A percentile compares a stretch with the other conserved stretches of the same genome.
phyloP scores from a whole-genome alignment of 2,329 filamentous ascomycete species.

The Dothiorella sarmentorum region DNA sequence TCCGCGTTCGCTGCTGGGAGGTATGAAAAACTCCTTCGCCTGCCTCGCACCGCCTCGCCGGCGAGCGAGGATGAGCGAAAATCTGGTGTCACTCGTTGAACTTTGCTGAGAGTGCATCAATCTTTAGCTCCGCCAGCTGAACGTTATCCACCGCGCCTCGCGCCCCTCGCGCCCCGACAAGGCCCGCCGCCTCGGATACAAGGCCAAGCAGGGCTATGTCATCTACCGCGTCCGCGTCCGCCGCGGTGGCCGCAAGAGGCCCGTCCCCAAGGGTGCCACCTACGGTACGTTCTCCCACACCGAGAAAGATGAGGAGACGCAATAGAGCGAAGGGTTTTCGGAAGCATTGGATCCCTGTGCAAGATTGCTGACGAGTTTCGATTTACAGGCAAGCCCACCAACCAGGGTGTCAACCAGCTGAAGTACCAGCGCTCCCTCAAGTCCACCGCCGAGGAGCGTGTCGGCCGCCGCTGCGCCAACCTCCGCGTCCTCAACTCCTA shows the following conservation, averaged over 20 bases:
- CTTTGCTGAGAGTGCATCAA: slow-evolving; percentile 99
- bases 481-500: slow-evolving; percentile 99
- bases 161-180: slow-evolving; percentile 98
- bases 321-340: background rate
- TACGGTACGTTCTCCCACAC: slow-evolving; percentile 63
- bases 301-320: background rate
- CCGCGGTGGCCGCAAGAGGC: slow-evolving; percentile 97
- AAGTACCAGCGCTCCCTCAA: slow-evolving; percentile 99
- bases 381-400: slow-evolving; percentile 92
- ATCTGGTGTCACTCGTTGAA: slow-evolving; percentile 89
- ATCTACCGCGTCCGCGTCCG: slow-evolving; percentile 99
- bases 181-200: slow-evolving; percentile 99
- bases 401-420: slow-evolving; percentile 99
- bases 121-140: slow-evolving; percentile 98
- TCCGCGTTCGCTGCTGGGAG: slow-evolving; percentile 96
- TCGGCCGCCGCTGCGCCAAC: slow-evolving; percentile 98
- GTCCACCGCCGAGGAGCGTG: slow-evolving; percentile 98
- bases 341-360: background rate
- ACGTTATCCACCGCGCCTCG: slow-evolving; percentile 98
- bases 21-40: slow-evolving; percentile 49
- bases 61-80: slow-evolving; percentile 13
- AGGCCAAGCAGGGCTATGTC: slow-evolving; percentile 99
- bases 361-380: slow-evolving; percentile 23
- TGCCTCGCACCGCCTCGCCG: slow-evolving; percentile 24
- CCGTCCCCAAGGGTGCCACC: slow-evolving; percentile 95